Conservation (phyloP, 495 filamentous ascomycete species). For the Xylaria curta region DNA sequence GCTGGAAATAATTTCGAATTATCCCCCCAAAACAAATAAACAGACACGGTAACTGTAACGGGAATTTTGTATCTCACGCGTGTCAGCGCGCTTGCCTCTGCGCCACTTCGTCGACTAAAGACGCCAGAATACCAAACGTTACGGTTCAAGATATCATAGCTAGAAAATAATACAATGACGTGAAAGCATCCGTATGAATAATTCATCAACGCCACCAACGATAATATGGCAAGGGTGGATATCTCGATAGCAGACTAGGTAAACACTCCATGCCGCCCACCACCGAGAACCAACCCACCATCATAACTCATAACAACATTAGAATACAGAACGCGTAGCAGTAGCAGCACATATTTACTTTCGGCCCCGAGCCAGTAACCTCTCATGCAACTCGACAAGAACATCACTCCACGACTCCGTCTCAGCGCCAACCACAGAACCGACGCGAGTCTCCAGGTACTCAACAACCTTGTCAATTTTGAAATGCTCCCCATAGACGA, state of each 20-base stretch:
- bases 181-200: not conserved
- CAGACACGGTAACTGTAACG: not conserved
- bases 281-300: not conserved
- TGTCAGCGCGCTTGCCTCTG: too few species aligned
- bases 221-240: constrained; percentile 10
- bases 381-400: constrained; percentile 61
- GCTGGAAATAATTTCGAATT: not conserved
- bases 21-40: not conserved
- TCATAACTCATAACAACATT: constrained; percentile 39
- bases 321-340: not conserved
- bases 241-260: not conserved
- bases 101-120: too few species aligned
- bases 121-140: too few species aligned
- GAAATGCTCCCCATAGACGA: constrained; percentile 72
- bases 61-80: not conserved
- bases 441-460: constrained; percentile 59
- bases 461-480: constrained; percentile 68
- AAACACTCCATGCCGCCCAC: not conserved
- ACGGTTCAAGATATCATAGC: not conserved
- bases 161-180: not conserved
- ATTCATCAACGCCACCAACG: not conserved
- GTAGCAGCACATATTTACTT: constrained; percentile 42
- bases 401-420: constrained; percentile 59
- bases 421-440: constrained; percentile 43
- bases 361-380: constrained; percentile 60